Conservation (phyloP, 1,284 basidiomycete species). For the Xerocomus nothofagi region DNA sequence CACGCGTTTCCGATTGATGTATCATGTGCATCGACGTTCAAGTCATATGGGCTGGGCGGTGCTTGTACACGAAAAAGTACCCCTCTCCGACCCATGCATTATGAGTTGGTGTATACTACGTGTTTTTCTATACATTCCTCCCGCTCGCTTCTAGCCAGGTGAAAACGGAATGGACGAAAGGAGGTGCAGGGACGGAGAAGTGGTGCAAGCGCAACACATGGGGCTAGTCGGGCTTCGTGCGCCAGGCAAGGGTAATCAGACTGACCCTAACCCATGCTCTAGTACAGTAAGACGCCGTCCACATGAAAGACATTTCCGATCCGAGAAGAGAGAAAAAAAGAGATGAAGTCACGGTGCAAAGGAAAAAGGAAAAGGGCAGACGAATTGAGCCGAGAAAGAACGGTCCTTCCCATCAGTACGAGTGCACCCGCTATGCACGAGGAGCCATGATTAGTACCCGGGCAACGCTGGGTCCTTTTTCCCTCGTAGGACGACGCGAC, state of each 20-base stretch:
- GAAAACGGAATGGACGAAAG: constrained; percentile 10
- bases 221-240: not conserved
- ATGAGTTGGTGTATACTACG: no score
- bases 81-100: no score
- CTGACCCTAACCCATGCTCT: constrained; percentile 2
- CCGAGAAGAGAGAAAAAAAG: not conserved
- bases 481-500: not conserved
- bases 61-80: not conserved
- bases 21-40: no score
- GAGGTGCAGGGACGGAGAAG: not conserved
- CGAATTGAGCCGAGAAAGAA: not conserved
- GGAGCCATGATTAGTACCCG: no score
- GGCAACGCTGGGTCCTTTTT: not conserved
- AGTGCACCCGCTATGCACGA: not conserved
- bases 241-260: not conserved
- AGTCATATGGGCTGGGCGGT: no score
- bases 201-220: constrained; percentile 1
- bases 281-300: constrained; percentile 1
- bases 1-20: no score
- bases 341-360: not conserved
- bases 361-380: not conserved
- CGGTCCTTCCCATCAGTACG: not conserved
- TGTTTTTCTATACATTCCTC: not conserved
- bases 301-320: not conserved
- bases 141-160: not conserved